Evolutionary conservation across 2,329 filamentous ascomycete species (phyloP).

Genomic region (Neofusicoccum umdonicola): DNA sequence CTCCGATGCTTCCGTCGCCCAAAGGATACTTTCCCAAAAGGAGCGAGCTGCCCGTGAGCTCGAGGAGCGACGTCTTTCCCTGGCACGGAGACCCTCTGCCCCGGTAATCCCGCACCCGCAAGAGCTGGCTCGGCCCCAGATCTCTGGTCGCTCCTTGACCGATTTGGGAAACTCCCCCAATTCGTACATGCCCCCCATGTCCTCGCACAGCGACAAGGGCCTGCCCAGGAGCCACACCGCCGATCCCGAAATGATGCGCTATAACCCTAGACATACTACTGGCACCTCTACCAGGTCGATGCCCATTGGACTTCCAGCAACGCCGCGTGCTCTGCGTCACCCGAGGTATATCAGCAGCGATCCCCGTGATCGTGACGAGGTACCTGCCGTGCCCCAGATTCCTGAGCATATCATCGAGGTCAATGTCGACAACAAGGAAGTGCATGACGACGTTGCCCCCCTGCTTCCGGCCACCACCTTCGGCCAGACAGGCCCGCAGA

Average conservation of each 20-base stretch:
- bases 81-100: conserved; percentile 75
- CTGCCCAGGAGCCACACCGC: conserved; percentile 63
- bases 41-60: conserved; percentile 69
- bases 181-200: conserved; percentile 33
- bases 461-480: conserved; percentile 49
- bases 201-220: conserved; percentile 33
- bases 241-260: conserved; percentile 52
- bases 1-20: conserved; percentile 16
- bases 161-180: conserved; percentile 46
- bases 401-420: conserved; percentile 46
- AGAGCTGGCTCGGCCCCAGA: conserved; percentile 40
- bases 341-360: conserved; percentile 65
- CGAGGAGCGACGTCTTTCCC: conserved; percentile 80
- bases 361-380: conserved; percentile 47
- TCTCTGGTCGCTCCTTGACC: conserved; percentile 35
- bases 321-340: conserved; percentile 86
- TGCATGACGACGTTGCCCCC: conserved; percentile 45
- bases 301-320: conserved; percentile 79
- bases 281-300: conserved; percentile 51
- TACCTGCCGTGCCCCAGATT: conserved; percentile 56
- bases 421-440: conserved; percentile 28
- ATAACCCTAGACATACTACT: conserved; percentile 27
- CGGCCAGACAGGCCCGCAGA: conserved; percentile 36
- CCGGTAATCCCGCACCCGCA: conserved; percentile 76
- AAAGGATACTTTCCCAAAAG: conserved; percentile 39